Evolutionary conservation across 2,329 filamentous ascomycete species (phyloP).

Genomic region (Claviceps fusiformis): DNA sequence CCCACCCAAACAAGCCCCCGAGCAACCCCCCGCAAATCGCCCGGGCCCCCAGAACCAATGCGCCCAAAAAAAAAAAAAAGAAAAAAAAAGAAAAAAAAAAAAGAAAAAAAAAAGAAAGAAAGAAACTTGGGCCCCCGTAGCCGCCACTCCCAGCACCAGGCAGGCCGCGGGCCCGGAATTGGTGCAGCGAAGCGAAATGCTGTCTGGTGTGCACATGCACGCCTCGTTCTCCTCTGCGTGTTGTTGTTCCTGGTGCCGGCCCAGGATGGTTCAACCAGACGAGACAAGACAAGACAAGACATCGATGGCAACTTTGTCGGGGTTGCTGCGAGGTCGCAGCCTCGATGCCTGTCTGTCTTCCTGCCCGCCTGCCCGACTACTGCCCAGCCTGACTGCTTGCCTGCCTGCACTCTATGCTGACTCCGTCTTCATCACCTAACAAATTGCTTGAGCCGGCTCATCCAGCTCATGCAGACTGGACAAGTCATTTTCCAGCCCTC

Average conservation of each 20-base stretch:
- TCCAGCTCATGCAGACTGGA: background rate
- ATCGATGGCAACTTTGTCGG: background rate
- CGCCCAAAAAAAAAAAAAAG: too few relatives aligned
- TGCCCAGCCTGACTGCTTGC: too few relatives aligned
- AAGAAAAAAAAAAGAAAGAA: too few relatives aligned
- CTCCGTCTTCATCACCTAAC: background rate
- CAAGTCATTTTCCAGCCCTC: background rate
- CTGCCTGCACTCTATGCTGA: constrained; percentile 1
- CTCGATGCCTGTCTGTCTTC: too few relatives aligned
- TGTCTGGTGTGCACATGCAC: background rate
- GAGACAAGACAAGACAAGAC: too few relatives aligned
- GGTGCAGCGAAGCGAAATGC: background rate
- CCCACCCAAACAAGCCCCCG: background rate
- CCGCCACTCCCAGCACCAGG: background rate
- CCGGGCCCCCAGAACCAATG: too few relatives aligned
- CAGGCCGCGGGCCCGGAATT: background rate
- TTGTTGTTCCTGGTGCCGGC: too few relatives aligned
- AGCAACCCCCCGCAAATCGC: too few relatives aligned
- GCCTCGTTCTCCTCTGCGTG: background rate
- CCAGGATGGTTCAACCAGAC: too few relatives aligned
- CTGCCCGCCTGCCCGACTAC: too few relatives aligned
- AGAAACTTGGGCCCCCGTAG: too few relatives aligned
- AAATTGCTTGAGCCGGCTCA: background rate
- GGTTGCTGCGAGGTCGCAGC: background rate
- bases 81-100: too few relatives aligned